phyloP scores from a whole-genome alignment of 306 rosid species.

The Hippophae tibetana region DNA sequence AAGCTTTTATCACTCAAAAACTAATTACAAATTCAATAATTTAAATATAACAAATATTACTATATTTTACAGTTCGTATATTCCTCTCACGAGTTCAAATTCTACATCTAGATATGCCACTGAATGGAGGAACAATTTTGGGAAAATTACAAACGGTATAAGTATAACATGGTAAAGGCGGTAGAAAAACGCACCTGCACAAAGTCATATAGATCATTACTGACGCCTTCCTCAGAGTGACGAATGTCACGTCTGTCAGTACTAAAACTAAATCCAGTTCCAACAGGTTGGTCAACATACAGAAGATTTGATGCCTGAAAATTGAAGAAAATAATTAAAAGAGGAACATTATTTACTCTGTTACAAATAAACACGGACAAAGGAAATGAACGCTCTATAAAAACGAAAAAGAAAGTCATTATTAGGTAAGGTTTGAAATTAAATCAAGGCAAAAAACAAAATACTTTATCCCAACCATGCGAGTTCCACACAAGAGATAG shows the following conservation, averaged over 20 bases:
- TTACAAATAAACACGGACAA: slow-evolving; percentile 2
- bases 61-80: no score
- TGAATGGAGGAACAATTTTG: not conserved
- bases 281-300: slow-evolving; percentile 93
- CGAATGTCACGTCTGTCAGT: slow-evolving; percentile 69
- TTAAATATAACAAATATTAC: no score
- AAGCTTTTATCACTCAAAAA: no score
- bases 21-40: no score
- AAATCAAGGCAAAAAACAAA: not conserved
- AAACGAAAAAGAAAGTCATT: no score
- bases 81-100: no score
- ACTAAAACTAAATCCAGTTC: slow-evolving; percentile 92
- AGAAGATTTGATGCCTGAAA: slow-evolving; percentile 85
- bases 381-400: not conserved
- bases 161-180: not conserved
- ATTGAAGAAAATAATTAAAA: slow-evolving; percentile 13
- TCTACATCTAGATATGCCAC: no score
- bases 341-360: slow-evolving; percentile 5
- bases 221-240: slow-evolving; percentile 75
- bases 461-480: slow-evolving; percentile 94
- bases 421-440: not conserved
- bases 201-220: slow-evolving; percentile 88
- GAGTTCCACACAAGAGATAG: slow-evolving; percentile 86
- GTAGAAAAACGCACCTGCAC: slow-evolving; percentile 44
- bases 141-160: not conserved